Conservation (phyloP, 75 land plant genomes). For the Isoetes taiwanensis region DNA sequence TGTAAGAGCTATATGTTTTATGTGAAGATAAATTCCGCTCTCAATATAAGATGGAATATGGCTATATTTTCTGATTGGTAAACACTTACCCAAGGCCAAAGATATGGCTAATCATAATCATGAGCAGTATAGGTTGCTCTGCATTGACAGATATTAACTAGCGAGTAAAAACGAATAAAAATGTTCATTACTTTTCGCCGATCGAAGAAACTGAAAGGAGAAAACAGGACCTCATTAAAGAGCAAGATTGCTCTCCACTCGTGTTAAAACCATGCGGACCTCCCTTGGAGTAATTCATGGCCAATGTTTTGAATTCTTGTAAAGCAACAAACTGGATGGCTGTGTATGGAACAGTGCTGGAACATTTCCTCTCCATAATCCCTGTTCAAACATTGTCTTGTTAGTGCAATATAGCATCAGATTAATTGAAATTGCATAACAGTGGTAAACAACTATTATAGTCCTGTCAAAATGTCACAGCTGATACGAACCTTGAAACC, state of each 20-base stretch:
- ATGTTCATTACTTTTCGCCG: too few species aligned
- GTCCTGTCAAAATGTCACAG: background rate
- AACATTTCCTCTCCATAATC: slow-evolving; percentile 97
- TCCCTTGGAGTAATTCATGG: slow-evolving; percentile 64
- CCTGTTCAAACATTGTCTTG: too few species aligned
- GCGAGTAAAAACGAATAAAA: too few species aligned
- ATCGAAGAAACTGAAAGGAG: background rate
- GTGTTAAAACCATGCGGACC: slow-evolving; percentile 32
- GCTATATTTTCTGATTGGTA: too few species aligned
- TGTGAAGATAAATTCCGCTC: too few species aligned
- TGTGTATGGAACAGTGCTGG: slow-evolving; percentile 95
- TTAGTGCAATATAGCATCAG: background rate
- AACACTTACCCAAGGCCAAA: too few species aligned
- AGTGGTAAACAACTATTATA: background rate
- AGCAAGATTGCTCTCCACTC: slow-evolving; percentile 1
- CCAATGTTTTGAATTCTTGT: slow-evolving; percentile 70
- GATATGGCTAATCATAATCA: too few species aligned
- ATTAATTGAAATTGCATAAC: too few species aligned
- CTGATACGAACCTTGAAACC: slow-evolving; percentile 53
- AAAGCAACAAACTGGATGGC: slow-evolving; percentile 85
- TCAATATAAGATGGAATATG: too few species aligned
- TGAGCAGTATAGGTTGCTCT: too few species aligned
- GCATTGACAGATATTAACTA: too few species aligned
- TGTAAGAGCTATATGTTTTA: too few species aligned
- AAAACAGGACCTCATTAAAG: background rate